phyloP scores from a whole-genome alignment of 495 filamentous ascomycete genomes.

The Glonium stellatum region DNA sequence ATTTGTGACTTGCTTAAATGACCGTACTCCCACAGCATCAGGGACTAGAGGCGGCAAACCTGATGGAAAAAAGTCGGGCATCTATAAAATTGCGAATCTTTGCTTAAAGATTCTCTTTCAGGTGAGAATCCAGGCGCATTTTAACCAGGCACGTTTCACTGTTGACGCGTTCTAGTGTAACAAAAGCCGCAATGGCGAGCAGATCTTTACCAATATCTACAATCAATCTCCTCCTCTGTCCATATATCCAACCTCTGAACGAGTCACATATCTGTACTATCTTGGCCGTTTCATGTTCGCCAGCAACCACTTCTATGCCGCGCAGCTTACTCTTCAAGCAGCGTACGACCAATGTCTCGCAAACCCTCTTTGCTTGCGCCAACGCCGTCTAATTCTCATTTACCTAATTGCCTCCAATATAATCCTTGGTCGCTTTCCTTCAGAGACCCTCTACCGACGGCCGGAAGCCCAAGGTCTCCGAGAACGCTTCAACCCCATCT shows the following conservation, averaged over 20 bases:
- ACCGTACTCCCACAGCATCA: slow-evolving; percentile 57
- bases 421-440: slow-evolving; percentile 79
- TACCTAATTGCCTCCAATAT: slow-evolving; percentile 80
- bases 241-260: slow-evolving; percentile 77
- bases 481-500: slow-evolving; percentile 67
- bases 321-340: slow-evolving; percentile 63
- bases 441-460: slow-evolving; percentile 52
- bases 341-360: slow-evolving; percentile 69
- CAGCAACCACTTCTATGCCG: slow-evolving; percentile 69
- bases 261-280: slow-evolving; percentile 90
- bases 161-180: slow-evolving; percentile 43
- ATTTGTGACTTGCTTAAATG: slow-evolving; percentile 83
- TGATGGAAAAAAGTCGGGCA: slow-evolving; percentile 76
- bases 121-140: too few species aligned
- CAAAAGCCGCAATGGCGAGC: slow-evolving; percentile 62
- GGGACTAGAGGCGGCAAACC: slow-evolving; percentile 49
- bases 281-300: slow-evolving; percentile 83
- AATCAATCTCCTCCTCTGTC: slow-evolving; percentile 70
- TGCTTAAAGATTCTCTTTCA: slow-evolving; percentile 78
- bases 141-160: too few species aligned
- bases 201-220: slow-evolving; percentile 84
- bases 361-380: slow-evolving; percentile 53
- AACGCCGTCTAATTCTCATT: slow-evolving; percentile 72
- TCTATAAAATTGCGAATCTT: slow-evolving; percentile 85
- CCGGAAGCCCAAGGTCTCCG: slow-evolving; percentile 67